Conservation (phyloP, 2,329 filamentous ascomycete species). For the Xylariaceae sp. region DNA sequence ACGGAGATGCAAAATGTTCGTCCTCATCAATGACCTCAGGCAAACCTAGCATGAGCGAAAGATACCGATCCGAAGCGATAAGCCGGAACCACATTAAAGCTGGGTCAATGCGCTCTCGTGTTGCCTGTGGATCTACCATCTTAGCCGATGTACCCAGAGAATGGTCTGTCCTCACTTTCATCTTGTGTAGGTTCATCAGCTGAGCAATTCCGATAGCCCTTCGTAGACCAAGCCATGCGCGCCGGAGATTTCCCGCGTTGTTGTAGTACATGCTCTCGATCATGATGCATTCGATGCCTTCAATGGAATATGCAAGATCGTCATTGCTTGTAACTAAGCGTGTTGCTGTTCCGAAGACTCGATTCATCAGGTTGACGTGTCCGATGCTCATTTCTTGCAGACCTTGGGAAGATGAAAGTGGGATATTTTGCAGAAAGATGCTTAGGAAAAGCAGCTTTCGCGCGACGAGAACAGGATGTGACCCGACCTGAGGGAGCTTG, state of each 20-base stretch:
- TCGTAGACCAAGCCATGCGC: conserved; percentile 41
- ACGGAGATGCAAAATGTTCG: background rate
- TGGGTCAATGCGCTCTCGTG: conserved; percentile 28
- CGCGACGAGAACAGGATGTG: conserved; percentile 40
- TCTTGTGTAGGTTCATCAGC: conserved; percentile 8
- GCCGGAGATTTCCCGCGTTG: conserved; percentile 41
- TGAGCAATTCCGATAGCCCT: conserved; percentile 33
- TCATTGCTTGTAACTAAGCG: conserved; percentile 42
- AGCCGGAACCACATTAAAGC: conserved; percentile 44
- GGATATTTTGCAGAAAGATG: conserved; percentile 33
- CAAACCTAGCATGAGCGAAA: conserved; percentile 44
- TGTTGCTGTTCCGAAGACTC: conserved; percentile 25
- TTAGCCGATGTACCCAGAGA: background rate
- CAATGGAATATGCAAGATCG: conserved; percentile 39
- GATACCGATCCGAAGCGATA: conserved; percentile 40
- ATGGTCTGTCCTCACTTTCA: background rate
- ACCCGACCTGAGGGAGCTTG: conserved; percentile 23
- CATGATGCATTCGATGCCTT: conserved; percentile 47
- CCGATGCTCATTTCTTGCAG: background rate
- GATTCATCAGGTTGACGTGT: conserved; percentile 6
- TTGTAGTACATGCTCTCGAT: conserved; percentile 42
- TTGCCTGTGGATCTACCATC: conserved; percentile 10
- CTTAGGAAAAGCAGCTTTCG: conserved; percentile 38
- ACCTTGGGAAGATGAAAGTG: conserved; percentile 3
- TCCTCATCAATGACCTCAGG: conserved; percentile 31